Percentiles rank a stretch among this genome's conserved stretches.
Conservation (phyloP, 768 basidiomycete species). For the Leucogyrophana mollusca region DNA sequence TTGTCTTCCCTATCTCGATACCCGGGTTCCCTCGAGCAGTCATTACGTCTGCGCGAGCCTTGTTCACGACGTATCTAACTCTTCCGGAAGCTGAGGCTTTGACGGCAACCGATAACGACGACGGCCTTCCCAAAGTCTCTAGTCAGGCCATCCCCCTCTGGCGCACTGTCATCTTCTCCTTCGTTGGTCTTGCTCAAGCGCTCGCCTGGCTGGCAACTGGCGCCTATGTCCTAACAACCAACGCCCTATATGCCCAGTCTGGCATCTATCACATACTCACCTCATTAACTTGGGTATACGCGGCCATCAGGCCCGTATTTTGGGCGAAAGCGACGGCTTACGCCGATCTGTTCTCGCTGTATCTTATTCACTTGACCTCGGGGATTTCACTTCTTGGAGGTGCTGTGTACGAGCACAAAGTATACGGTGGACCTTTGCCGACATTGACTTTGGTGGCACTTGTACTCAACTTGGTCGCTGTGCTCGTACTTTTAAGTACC, state of each 20-base stretch:
- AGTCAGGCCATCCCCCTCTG: slow-evolving; percentile 44
- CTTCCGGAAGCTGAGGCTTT: slow-evolving; percentile 58
- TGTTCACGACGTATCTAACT: slow-evolving; percentile 43
- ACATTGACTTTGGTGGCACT: slow-evolving; percentile 22
- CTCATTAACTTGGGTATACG: slow-evolving; percentile 66
- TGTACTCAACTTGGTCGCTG: slow-evolving; percentile 42
- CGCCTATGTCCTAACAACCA: slow-evolving; percentile 48
- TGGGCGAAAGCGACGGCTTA: slow-evolving; percentile 58
- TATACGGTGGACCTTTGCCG: slow-evolving; percentile 44
- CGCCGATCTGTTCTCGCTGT: slow-evolving; percentile 61
- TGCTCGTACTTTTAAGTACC: slow-evolving; percentile 42
- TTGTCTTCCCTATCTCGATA: slow-evolving; percentile 32
- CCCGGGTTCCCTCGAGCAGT: slow-evolving; percentile 16
- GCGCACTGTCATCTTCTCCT: slow-evolving; percentile 55
- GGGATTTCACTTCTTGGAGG: slow-evolving; percentile 53
- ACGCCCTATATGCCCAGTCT: slow-evolving; percentile 29
- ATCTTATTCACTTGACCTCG: slow-evolving; percentile 44
- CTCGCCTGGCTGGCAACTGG: slow-evolving; percentile 60
- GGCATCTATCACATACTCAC: slow-evolving; percentile 46
- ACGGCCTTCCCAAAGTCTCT: not conserved
- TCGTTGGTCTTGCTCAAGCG: slow-evolving; percentile 53
- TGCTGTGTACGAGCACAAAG: slow-evolving; percentile 47
- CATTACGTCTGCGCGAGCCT: slow-evolving; percentile 14
- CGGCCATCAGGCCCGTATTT: slow-evolving; percentile 51
- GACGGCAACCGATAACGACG: slow-evolving; percentile 16